Conservation (phyloP, 768 basidiomycete genomes). For the Tulasnella sp. region DNA sequence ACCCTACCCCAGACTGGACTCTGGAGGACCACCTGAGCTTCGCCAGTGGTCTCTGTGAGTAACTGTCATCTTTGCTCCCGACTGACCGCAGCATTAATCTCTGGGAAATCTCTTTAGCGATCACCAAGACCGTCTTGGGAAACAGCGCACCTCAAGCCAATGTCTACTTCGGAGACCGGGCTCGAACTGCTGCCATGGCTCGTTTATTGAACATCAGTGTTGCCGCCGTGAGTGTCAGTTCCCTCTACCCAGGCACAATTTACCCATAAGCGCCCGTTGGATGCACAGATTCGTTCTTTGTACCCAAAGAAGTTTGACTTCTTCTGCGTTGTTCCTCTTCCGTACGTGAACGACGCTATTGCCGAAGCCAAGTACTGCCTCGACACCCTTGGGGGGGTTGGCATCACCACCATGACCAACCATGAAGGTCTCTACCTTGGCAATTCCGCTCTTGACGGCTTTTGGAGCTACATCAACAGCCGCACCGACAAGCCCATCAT, state of each 20-base stretch:
- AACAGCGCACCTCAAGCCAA: constrained; percentile 12
- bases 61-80: not conserved
- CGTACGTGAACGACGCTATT: constrained; percentile 20
- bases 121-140: constrained; percentile 22
- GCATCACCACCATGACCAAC: constrained; percentile 23
- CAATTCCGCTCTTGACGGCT: constrained; percentile 15
- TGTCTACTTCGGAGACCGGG: constrained; percentile 14
- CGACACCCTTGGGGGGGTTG: constrained; percentile 7
- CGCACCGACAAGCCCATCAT: constrained; percentile 19
- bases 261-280: not conserved
- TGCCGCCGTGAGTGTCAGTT: not conserved
- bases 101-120: not conserved
- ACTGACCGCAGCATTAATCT: not conserved
- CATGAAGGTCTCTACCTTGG: constrained; percentile 28
- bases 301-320: constrained; percentile 17
- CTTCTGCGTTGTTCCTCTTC: constrained; percentile 22
- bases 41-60: not conserved
- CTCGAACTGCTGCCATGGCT: constrained; percentile 13
- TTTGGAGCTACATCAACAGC: constrained; percentile 22
- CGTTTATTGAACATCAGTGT: constrained; percentile 1
- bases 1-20: constrained; percentile 17
- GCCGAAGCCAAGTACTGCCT: constrained; percentile 23
- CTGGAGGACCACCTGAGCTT: constrained; percentile 14
- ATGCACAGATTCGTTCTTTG: not conserved
- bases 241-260: not conserved